Evolutionary conservation across 495 filamentous ascomycete genomes (phyloP).

Genomic region (Aspergillus coremiiformis): DNA sequence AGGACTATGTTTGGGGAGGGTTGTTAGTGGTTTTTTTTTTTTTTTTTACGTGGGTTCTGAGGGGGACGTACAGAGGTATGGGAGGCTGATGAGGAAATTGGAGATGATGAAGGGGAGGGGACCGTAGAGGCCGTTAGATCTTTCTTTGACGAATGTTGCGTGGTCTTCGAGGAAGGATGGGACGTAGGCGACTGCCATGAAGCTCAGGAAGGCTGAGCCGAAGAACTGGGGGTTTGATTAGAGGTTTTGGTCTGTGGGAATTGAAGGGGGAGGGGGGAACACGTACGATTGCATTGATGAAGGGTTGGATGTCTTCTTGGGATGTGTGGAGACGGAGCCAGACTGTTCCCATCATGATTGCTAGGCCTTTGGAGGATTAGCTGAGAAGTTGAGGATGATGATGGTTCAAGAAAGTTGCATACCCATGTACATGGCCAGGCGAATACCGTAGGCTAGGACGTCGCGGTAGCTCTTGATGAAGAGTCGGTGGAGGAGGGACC

Average conservation of each 20-base stretch:
- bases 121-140: conserved; percentile 74
- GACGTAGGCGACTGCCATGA: conserved; percentile 84
- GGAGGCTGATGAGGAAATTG: conserved; percentile 75
- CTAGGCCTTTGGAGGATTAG: conserved; percentile 43
- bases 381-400: not conserved
- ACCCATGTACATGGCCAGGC: conserved; percentile 76
- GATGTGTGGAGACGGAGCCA: conserved; percentile 61
- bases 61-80: conserved; percentile 51
- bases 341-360: conserved; percentile 83
- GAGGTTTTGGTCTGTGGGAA: not conserved
- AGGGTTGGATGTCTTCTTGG: conserved; percentile 65
- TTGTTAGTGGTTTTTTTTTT: not conserved
- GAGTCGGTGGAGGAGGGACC: conserved; percentile 58
- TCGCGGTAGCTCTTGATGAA: conserved; percentile 79
- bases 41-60: conserved; percentile 7
- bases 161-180: conserved; percentile 77
- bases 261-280: not conserved
- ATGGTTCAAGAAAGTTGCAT: conserved; percentile 2
- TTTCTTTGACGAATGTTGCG: conserved; percentile 64
- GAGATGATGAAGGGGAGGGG: conserved; percentile 62
- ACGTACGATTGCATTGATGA: conserved; percentile 65
- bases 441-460: conserved; percentile 72
- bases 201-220: conserved; percentile 79
- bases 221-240: conserved; percentile 46
- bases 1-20: conserved; percentile 37